phyloP scores from a whole-genome alignment of 495 filamentous ascomycete species.

The Tetracladium setigerum region DNA sequence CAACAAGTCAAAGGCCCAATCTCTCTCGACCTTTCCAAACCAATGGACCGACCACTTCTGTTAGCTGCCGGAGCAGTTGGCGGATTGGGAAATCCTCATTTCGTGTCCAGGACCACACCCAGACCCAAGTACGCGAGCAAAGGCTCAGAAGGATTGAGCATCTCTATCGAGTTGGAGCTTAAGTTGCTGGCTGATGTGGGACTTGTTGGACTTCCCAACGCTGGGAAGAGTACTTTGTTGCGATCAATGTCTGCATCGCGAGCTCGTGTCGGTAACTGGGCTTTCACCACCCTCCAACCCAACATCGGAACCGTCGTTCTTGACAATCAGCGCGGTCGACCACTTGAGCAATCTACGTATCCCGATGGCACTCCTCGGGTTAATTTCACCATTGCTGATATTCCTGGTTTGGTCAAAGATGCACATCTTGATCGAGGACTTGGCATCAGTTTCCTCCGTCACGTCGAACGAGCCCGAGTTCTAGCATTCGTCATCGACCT shows the following conservation, averaged over 20 bases:
- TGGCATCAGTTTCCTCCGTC: slow-evolving; percentile 84
- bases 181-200: slow-evolving; percentile 94
- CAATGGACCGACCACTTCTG: slow-evolving; percentile 78
- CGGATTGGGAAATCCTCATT: slow-evolving; percentile 90
- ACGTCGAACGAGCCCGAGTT: slow-evolving; percentile 88
- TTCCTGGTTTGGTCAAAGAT: slow-evolving; percentile 83
- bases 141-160: slow-evolving; percentile 67
- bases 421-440: slow-evolving; percentile 90
- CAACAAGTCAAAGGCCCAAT: slow-evolving; percentile 65
- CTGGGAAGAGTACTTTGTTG: slow-evolving; percentile 89
- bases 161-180: slow-evolving; percentile 82
- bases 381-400: slow-evolving; percentile 89
- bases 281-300: slow-evolving; percentile 89
- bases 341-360: slow-evolving; percentile 24
- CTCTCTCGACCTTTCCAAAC: slow-evolving; percentile 69
- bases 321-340: slow-evolving; percentile 68
- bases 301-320: slow-evolving; percentile 93
- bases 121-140: slow-evolving; percentile 82
- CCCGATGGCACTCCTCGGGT: slow-evolving; percentile 46
- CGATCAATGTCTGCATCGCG: slow-evolving; percentile 78
- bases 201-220: slow-evolving; percentile 90
- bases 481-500: slow-evolving; percentile 93
- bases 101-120: slow-evolving; percentile 58
- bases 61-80: slow-evolving; percentile 85
- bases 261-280: slow-evolving; percentile 88